Evolutionary conservation across 176 grass and related monocot genomes (phyloP), one percentile per base, ranked within the genome.

Genomic region (Avena atlantica): DNA sequence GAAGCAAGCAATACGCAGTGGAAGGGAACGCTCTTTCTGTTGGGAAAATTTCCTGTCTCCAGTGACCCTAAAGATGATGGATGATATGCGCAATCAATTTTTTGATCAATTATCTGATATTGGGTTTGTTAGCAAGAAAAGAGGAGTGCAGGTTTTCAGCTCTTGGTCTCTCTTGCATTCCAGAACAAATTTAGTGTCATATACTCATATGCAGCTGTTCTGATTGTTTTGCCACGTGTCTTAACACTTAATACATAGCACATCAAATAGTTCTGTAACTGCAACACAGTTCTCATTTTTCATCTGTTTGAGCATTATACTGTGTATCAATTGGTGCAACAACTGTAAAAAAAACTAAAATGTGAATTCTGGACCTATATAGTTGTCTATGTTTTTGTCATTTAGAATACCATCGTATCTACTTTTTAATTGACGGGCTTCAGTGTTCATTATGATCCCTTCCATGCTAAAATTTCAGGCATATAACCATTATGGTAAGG

Each of bases 21-120:
- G 96, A 78, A 92, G 90, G 53, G 96, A 98, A 24, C 92, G 88
- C 56, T 70, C 90, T 90, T 98, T 98, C 73, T 98, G 96, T 78
- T 98, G 93, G 93, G 90, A 98, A 84, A 95, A 94, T 81, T 98
- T 95, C 83, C 87, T 95, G 44, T 95, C 96, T 59, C 86, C 93
- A 42, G 78, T 94, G 73, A 91, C 93, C 66, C 84, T 98, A 80
- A 87, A 95, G 84, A 95, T 98, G 96, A 98, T 98, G 91, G 96
- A 95, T 2, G 93, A 94, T 87, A 95, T 95, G 96, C 88, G 90
- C 61, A 92, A 90, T 80, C 96, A 98, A 76, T 98, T 95, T 78
- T 71, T 98, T 89, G 93, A 95, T 94, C 83, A 95, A 78, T 83
- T 98, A 84, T 92, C 92, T 86, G 91, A 91, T 79, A 98, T 98